Percentiles rank a stretch among this genome's conserved stretches.
Evolutionary conservation across 139 green algal species (phyloP).

Genomic region (Picochlorum sp.): DNA sequence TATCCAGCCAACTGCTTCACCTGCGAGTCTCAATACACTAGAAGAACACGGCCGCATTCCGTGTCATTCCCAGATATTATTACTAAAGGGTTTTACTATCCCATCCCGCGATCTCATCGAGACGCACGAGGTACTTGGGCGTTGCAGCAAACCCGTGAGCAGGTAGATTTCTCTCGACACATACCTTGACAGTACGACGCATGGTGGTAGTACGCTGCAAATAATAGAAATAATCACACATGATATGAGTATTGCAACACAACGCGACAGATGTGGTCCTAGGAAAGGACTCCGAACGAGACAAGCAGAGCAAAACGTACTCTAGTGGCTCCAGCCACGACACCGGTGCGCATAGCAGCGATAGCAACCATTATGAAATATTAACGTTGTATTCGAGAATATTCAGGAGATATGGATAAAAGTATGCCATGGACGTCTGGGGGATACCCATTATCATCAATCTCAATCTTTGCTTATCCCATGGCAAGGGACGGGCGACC

Average conservation of each 20-base stretch:
- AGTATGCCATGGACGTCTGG: neutral
- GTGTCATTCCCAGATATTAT: too few species aligned
- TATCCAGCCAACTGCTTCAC: neutral
- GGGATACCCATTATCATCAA: neutral
- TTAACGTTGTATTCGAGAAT: constrained; percentile 4
- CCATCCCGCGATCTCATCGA: too few species aligned
- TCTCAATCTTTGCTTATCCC: neutral
- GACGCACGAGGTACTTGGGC: neutral
- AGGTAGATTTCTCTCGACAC: neutral
- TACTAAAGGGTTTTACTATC: too few species aligned
- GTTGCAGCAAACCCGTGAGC: neutral
- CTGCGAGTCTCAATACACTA: neutral
- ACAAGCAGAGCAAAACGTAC: neutral
- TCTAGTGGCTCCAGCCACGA: constrained; percentile 6
- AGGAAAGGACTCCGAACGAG: neutral
- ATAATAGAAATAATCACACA: neutral
- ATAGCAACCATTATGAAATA: constrained; percentile 11
- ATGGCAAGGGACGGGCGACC: too few species aligned
- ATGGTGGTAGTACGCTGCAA: constrained; percentile 30
- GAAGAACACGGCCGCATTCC: too few species aligned
- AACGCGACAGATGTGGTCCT: neutral
- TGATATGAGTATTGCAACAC: neutral
- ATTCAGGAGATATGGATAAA: neutral
- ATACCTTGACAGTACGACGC: constrained; percentile 33
- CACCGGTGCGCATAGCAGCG: constrained; percentile 1